Percentiles rank a stretch among this genome's conserved stretches.
Conservation (phyloP, 1,284 basidiomycete species). For the Ustilago crameri region DNA sequence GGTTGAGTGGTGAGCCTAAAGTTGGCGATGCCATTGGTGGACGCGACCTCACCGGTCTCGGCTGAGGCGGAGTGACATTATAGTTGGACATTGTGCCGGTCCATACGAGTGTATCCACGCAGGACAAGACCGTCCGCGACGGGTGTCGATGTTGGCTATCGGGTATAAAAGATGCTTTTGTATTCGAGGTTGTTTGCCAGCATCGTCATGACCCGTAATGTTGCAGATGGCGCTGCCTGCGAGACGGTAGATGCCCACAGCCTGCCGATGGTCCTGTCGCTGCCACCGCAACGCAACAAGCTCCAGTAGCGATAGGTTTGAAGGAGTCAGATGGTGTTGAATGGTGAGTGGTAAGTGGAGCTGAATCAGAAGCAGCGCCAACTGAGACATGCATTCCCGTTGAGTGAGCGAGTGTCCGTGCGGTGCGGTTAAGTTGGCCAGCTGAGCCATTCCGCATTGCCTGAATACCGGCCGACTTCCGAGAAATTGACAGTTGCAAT, state of each 20-base stretch:
- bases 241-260: too few relatives aligned
- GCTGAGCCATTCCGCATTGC: not conserved
- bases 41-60: constrained; percentile 27
- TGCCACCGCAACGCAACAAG: not conserved
- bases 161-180: not conserved
- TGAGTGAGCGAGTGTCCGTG: not conserved
- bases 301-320: too few relatives aligned
- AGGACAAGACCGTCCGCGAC: not conserved
- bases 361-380: too few relatives aligned
- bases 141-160: not conserved
- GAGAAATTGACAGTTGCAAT: not conserved
- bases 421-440: not conserved
- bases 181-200: too few relatives aligned
- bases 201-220: too few relatives aligned
- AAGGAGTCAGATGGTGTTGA: too few relatives aligned
- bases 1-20: constrained; percentile 30
- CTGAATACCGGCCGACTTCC: constrained; percentile 14
- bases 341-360: too few relatives aligned
- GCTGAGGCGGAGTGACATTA: constrained; percentile 32
- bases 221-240: too few relatives aligned
- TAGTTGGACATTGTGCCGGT: constrained; percentile 25
- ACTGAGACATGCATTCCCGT: not conserved
- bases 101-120: too few relatives aligned
- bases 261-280: too few relatives aligned
- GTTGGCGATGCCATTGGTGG: constrained; percentile 11